Evolutionary conservation across 2,329 filamentous ascomycete species (phyloP), one percentile per base, ranked within the genome.

Genomic region (Alternaria metachromatica): DNA sequence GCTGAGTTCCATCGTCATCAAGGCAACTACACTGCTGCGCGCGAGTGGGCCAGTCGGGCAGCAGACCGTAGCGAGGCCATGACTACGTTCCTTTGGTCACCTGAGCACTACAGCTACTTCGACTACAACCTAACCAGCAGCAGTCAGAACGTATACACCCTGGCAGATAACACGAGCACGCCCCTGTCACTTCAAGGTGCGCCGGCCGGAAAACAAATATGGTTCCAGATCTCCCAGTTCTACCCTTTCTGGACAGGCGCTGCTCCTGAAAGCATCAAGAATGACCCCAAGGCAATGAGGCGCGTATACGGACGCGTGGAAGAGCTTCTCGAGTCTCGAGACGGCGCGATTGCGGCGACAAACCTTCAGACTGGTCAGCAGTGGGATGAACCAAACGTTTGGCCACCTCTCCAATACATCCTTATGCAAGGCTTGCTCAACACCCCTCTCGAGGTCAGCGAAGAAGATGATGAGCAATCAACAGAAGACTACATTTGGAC

Each of bases 171-270:
- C 33, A 84, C 86, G 33, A 81, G 73, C n/a, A 74, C 74, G 0
- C 74, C 75, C 20, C 80, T 72, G 6, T 75, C 80, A 3, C 78
- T 68, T 6, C 71, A 77, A 2, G 80, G 77, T 11, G 87, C 87
- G 0, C 87, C 88, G 4, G 70, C 81, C 1, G 88, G 85, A 44
- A 76, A 86, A 43, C 87, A 90, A 73, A 80, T 90, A 21, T 72
- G 86, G 62, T 90, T 90, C 73, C 79, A 86, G 62, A 77, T 86
- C 9, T 85, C 85, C 0, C 89, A 91, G 74, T 87, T 89, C 76
- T 90, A 88, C 74, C 89, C 89, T 2, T 91, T 91, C 83, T 91
- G 89, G 89, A 86, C 87, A 2, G 89, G 89, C 20, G 88, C 89
- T 2, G 89, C 89, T 0, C 88, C 88, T 0, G 72, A 76, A 0